Percentiles rank a stretch among this genome's conserved stretches.
phyloP scores from a whole-genome alignment of 768 basidiomycete species.

The Lyophyllum decastes region DNA sequence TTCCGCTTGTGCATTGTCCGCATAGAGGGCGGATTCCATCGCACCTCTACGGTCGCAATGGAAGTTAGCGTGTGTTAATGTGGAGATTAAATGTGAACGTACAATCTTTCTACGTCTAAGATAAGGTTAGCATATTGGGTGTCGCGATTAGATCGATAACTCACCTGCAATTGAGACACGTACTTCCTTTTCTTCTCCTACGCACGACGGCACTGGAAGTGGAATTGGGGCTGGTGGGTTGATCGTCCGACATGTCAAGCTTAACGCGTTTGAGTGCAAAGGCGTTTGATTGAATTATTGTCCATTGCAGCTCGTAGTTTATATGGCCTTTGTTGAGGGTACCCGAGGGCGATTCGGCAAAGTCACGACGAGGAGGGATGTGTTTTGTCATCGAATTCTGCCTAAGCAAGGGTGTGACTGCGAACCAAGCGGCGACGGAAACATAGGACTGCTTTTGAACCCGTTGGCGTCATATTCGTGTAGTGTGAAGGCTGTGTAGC shows the following conservation, averaged over 20 bases:
- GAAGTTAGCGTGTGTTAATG: neutral
- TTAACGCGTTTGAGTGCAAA: too few species aligned
- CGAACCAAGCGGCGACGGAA: too few species aligned
- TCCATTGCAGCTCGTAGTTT: too few species aligned
- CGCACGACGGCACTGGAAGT: neutral
- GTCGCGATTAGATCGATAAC: neutral
- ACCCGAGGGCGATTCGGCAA: too few species aligned
- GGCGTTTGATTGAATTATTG: too few species aligned
- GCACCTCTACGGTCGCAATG: slow-evolving; percentile 10
- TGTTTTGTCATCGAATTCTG: too few species aligned
- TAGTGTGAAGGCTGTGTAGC: neutral
- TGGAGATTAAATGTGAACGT: neutral
- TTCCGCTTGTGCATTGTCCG: slow-evolving; percentile 4
- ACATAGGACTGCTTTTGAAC: too few species aligned
- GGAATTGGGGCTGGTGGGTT: neutral
- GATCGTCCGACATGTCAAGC: neutral
- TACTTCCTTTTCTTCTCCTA: slow-evolving; percentile 10
- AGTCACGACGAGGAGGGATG: too few species aligned
- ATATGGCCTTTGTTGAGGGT: too few species aligned
- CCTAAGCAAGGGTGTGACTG: too few species aligned
- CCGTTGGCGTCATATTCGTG: neutral
- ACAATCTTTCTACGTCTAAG: slow-evolving; percentile 16
- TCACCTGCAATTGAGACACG: slow-evolving; percentile 16
- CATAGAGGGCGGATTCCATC: slow-evolving; percentile 12
- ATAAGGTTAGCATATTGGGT: neutral